Base-by-base conservation (phyloP, 1,284 basidiomycete species). In the Ustilago esculenta region DNA sequence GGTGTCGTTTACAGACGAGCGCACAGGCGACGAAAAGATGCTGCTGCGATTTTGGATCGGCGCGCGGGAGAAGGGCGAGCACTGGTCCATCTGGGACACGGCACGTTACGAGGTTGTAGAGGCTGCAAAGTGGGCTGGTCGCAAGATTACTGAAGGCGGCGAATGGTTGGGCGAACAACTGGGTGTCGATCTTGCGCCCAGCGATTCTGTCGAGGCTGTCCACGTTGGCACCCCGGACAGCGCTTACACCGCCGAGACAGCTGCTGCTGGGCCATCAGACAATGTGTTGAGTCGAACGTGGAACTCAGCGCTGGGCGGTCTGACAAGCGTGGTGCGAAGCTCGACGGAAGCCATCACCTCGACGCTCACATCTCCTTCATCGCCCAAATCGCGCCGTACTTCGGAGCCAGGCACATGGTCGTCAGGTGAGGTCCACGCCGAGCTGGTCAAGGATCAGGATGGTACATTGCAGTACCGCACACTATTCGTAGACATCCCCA, bases 401-500 rank as follows among this genome's bases (percentile, higher is more conserved):
- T 37, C 43, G 7, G 64, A 69, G 36, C 70, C 70, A 2, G 76
- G 76, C 1, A 79, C 76, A 0, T 79, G 70, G 61, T 71, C 71
- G 5, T 49, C 73, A 5, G 76, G 75, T 12, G 76, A 79, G 29
- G 76, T 75, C 24, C 68, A 75, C 25, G 63, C 72, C 14, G 76
- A 79, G 52, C 40, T 79, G 21, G 63, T 72, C 42, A 75, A 76
- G 61, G 76, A 79, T 40, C 68, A 66, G 24, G 50, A 77, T 35
- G 76, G 75, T 3, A 55, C 58, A 12, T 51, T 72, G 34, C 76
- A 79, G 59, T 79, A 75, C 47, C 54, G 60, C 10, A 55, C 59
- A 25, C 61, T 79, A 18, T 73, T 68, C 39, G 64, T 77, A 24
- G 76, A 79, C 39, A 65, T 79, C 27, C 76, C 76, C 27, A 68